phyloP scores from a whole-genome alignment of 2,329 filamentous ascomycete species.

The Penicillium glabrum region DNA sequence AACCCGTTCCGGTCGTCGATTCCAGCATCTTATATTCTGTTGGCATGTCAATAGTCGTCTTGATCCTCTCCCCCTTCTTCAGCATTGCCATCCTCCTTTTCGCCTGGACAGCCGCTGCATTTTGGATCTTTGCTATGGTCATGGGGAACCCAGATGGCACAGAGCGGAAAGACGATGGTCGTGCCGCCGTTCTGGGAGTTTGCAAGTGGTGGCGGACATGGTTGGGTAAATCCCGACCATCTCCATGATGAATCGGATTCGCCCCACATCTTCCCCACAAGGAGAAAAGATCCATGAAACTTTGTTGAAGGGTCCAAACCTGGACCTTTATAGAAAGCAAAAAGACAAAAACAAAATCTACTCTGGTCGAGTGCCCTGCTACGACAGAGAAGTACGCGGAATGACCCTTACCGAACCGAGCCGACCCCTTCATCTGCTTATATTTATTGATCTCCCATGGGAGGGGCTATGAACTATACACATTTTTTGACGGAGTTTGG shows the following conservation, averaged over 20 bases:
- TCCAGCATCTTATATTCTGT: conserved; percentile 37
- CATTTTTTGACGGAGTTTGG: background rate
- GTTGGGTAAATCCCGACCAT: conserved; percentile 42
- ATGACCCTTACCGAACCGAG: conserved; percentile 2
- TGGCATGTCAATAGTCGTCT: conserved; percentile 49
- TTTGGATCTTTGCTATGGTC: conserved; percentile 63
- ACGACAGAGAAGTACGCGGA: background rate
- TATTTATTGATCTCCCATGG: background rate
- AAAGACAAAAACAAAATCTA: background rate
- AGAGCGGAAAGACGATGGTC: conserved; percentile 61
- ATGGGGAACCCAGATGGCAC: conserved; percentile 63
- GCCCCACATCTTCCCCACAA: background rate
- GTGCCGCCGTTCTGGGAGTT: conserved; percentile 59
- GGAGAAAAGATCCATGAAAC: background rate
- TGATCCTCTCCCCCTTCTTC: conserved; percentile 57
- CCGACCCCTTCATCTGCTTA: background rate
- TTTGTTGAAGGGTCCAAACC: background rate
- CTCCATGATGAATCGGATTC: conserved; percentile 3
- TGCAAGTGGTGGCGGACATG: conserved; percentile 62
- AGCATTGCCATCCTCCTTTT: conserved; percentile 57
- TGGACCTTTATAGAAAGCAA: background rate
- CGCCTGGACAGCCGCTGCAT: conserved; percentile 60
- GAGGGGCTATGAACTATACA: conserved; percentile 1
- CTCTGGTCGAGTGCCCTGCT: background rate
- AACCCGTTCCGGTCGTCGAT: conserved; percentile 24